phyloP scores from a whole-genome alignment of 148 eudicot species.

The Spergularia bocconei region DNA sequence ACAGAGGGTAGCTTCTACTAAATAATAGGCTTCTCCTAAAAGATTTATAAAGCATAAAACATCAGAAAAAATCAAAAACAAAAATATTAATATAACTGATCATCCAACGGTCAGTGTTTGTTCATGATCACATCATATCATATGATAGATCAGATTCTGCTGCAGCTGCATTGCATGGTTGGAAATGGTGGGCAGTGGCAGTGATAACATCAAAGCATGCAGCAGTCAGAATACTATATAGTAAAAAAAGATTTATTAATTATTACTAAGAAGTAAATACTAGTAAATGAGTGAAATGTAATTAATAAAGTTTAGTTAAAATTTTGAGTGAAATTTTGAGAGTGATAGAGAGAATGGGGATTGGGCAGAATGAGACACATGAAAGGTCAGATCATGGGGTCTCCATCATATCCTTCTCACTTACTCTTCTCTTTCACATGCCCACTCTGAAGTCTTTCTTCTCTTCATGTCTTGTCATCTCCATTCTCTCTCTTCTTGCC shows the following conservation, averaged over 20 bases:
- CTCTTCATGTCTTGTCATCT: slow-evolving; percentile 27
- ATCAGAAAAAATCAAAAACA: too few relatives aligned
- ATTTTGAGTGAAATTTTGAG: neutral
- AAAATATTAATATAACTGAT: neutral
- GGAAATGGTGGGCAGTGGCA: slow-evolving; percentile 15
- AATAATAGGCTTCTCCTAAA: neutral
- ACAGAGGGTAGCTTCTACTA: neutral
- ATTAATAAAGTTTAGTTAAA: too few relatives aligned
- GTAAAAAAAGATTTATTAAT: neutral
- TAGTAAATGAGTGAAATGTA: neutral
- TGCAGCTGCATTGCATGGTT: slow-evolving; percentile 10
- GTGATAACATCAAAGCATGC: neutral
- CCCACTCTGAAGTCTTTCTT: slow-evolving; percentile 6
- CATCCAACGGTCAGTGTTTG: slow-evolving; percentile 15
- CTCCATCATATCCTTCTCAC: slow-evolving; percentile 16
- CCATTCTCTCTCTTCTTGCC: neutral
- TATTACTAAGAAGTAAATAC: neutral
- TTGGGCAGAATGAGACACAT: slow-evolving; percentile 15
- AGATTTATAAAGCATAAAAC: neutral
- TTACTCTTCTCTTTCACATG: slow-evolving; percentile 15
- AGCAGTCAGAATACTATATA: neutral
- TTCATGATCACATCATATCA: neutral
- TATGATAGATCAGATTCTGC: neutral
- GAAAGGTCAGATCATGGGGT: slow-evolving; percentile 29
- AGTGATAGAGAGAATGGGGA: neutral